Percentiles rank a stretch among this genome's conserved stretches.
Evolutionary conservation across 2,329 filamentous ascomycete genomes (phyloP).

Genomic region (Bipolaris oryzae): DNA sequence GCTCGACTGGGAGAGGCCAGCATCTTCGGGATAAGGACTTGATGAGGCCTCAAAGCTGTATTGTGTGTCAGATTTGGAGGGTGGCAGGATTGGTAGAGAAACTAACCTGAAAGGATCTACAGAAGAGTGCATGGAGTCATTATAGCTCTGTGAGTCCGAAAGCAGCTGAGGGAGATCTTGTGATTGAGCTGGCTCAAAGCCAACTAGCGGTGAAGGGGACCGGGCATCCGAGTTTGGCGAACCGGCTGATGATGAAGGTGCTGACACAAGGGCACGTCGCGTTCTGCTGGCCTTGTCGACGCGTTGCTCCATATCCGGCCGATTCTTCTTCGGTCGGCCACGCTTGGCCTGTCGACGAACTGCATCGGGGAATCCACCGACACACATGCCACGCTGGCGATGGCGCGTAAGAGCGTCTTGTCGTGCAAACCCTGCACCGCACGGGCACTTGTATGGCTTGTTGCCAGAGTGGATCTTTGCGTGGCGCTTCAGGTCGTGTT

Average conservation of each 20-base stretch:
- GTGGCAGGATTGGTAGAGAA: not conserved
- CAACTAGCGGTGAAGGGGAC: slow-evolving; percentile 37
- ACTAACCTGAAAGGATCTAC: slow-evolving; percentile 40
- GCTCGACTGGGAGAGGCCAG: slow-evolving; percentile 28
- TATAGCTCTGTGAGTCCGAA: slow-evolving; percentile 36
- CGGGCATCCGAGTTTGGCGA: slow-evolving; percentile 42
- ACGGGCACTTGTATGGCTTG: slow-evolving; percentile 93
- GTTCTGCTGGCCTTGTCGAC: slow-evolving; percentile 63
- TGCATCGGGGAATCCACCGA: slow-evolving; percentile 87
- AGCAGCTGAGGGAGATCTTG: slow-evolving; percentile 28
- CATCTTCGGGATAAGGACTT: slow-evolving; percentile 36
- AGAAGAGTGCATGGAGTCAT: slow-evolving; percentile 35
- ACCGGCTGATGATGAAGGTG: slow-evolving; percentile 43
- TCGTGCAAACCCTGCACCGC: slow-evolving; percentile 91
- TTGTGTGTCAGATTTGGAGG: slow-evolving; percentile 20
- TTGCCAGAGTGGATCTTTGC: slow-evolving; percentile 96
- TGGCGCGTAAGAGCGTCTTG: slow-evolving; percentile 95
- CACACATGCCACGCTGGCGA: slow-evolving; percentile 93
- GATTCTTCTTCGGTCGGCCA: slow-evolving; percentile 67
- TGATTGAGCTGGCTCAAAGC: slow-evolving; percentile 31
- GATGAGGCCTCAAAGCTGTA: slow-evolving; percentile 40
- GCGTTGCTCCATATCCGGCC: slow-evolving; percentile 64
- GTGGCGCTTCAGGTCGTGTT: slow-evolving; percentile 96
- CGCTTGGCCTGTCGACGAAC: slow-evolving; percentile 71
- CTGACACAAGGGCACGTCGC: slow-evolving; percentile 48